phyloP scores from a whole-genome alignment of 306 rosid species.

The Prunus salicina region DNA sequence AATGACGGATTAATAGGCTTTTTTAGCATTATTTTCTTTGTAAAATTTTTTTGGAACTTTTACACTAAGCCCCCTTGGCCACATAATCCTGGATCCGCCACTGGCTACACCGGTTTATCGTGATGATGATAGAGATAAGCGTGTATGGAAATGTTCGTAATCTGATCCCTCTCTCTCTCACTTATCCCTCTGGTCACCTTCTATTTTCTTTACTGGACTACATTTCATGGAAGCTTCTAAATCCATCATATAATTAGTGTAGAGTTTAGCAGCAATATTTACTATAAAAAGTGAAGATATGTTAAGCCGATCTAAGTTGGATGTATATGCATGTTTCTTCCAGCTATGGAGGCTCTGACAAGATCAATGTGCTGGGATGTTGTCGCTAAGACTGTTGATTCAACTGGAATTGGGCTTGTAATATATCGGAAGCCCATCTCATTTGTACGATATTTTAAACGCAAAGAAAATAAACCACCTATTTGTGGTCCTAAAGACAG shows the following conservation, averaged over 20 bases:
- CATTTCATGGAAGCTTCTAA: neutral
- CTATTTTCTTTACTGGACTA: neutral
- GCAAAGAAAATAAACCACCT: constrained; percentile 53
- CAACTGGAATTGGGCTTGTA: constrained; percentile 84
- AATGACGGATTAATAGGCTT: too few species aligned
- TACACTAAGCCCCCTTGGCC: too few species aligned
- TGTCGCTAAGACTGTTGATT: constrained; percentile 61
- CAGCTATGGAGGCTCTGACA: constrained; percentile 75
- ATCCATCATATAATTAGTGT: neutral
- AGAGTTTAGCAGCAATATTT: neutral
- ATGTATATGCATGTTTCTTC: constrained; percentile 32
- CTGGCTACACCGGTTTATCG: constrained; percentile 96
- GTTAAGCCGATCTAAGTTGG: constrained; percentile 14
- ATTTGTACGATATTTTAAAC: constrained; percentile 58
- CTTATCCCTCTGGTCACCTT: neutral
- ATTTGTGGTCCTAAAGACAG: constrained; percentile 53
- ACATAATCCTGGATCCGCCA: too few species aligned
- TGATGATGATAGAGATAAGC: constrained; percentile 57
- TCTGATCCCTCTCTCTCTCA: constrained; percentile 10
- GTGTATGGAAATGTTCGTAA: constrained; percentile 79
- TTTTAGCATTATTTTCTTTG: too few species aligned
- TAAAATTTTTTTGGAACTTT: too few species aligned
- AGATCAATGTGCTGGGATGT: constrained; percentile 83
- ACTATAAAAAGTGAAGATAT: constrained; percentile 8
- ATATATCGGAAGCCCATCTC: constrained; percentile 88